Evolutionary conservation across 768 basidiomycete species (phyloP).

Genomic region (Cantharellus cinnabarinus): DNA sequence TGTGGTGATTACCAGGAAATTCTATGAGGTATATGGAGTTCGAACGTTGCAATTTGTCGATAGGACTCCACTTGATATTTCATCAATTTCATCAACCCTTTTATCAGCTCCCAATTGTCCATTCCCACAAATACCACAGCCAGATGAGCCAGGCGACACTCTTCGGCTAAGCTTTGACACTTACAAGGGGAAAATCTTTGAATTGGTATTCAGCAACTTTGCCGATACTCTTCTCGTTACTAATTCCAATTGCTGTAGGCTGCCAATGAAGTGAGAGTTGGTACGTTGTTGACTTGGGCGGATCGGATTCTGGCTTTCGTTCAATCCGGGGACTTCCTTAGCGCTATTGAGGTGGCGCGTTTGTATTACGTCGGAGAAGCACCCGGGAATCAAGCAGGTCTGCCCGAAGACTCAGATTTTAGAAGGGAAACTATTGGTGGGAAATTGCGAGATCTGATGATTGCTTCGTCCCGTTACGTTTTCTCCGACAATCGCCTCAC

Average conservation of each 20-base stretch:
- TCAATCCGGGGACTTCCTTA: conserved; percentile 69
- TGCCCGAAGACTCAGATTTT: conserved; percentile 45
- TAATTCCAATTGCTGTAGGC: conserved; percentile 24
- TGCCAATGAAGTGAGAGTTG: conserved; percentile 47
- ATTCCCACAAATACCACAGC: conserved; percentile 1
- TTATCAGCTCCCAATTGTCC: conserved; percentile 1
- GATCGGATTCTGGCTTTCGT: conserved; percentile 75
- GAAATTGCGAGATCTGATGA: conserved; percentile 65
- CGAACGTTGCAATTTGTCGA: conserved; percentile 39
- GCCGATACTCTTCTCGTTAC: neutral
- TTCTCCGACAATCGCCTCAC: conserved; percentile 92
- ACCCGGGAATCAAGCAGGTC: conserved; percentile 68
- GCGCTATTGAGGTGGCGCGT: conserved; percentile 70
- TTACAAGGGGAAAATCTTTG: conserved; percentile 82
- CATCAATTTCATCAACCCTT: conserved; percentile 20
- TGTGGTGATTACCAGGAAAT: conserved; percentile 32
- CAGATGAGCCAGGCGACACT: neutral
- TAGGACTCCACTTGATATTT: conserved; percentile 33
- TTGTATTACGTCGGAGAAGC: conserved; percentile 64
- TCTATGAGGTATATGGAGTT: conserved; percentile 53
- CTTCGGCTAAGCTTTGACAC: conserved; percentile 45
- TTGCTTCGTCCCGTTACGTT: conserved; percentile 68
- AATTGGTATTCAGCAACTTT: conserved; percentile 39
- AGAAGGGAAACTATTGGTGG: conserved; percentile 47
- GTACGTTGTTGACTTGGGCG: conserved; percentile 84